A percentile compares a stretch with the other conserved stretches of the same genome.
Conservation (phyloP, 2,329 filamentous ascomycete species). For the Diaporthe citrichinensis region DNA sequence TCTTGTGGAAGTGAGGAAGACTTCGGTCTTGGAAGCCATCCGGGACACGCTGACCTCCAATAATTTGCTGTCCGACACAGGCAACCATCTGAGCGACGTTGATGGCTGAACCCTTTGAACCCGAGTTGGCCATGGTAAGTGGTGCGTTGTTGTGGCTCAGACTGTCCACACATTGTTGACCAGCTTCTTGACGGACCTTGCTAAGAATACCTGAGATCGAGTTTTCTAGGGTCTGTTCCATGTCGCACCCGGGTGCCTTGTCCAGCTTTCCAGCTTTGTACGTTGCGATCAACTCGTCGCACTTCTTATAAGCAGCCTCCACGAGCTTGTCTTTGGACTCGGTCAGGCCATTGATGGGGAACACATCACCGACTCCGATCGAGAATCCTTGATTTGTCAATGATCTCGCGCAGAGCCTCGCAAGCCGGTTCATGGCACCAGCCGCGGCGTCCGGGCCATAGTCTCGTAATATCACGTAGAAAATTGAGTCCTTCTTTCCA, state of each 20-base stretch:
- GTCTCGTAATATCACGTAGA: conserved; percentile 96
- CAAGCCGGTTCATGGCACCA: conserved; percentile 92
- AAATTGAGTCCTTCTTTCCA: conserved; percentile 97
- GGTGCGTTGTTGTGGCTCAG: conserved; percentile 93
- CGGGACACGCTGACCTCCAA: conserved; percentile 90
- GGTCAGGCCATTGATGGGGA: conserved; percentile 80
- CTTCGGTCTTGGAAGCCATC: conserved; percentile 98
- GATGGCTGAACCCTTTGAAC: conserved; percentile 96
- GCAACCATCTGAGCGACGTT: conserved; percentile 99
- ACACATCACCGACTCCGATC: conserved; percentile 95
- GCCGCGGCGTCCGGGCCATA: conserved; percentile 92
- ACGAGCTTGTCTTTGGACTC: conserved; percentile 83
- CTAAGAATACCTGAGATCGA: conserved; percentile 91
- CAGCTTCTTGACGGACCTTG: conserved; percentile 91
- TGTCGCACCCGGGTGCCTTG: conserved; percentile 89
- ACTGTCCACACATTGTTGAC: conserved; percentile 90
- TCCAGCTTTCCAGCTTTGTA: conserved; percentile 86
- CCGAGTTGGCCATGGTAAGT: conserved; percentile 96
- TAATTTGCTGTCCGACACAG: conserved; percentile 97
- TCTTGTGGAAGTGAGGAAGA: conserved; percentile 95
- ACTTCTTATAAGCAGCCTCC: conserved; percentile 81
- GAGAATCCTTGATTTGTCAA: conserved; percentile 95
- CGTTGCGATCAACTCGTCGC: conserved; percentile 84
- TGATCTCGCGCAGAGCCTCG: conserved; percentile 89
- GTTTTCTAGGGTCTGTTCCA: conserved; percentile 93